phyloP scores from a whole-genome alignment of 768 basidiomycete species.

The Cystoderma amianthinum region DNA sequence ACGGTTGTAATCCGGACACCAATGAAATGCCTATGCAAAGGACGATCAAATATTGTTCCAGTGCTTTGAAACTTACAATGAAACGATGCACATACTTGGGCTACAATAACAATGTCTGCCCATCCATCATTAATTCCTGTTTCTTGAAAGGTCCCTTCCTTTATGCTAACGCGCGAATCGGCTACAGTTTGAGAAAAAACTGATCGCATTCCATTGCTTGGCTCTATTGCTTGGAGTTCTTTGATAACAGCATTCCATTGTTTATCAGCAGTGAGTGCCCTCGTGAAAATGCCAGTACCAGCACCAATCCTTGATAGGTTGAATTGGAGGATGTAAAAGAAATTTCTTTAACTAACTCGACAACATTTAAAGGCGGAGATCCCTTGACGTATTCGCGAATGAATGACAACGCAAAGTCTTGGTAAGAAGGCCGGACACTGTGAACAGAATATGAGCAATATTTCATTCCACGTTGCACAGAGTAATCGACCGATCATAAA shows the following conservation, averaged over 20 bases:
- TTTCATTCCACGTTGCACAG: too few species aligned
- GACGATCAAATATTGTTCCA: neutral
- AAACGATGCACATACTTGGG: slow-evolving; percentile 41
- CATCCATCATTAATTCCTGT: slow-evolving; percentile 56
- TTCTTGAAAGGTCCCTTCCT: slow-evolving; percentile 66
- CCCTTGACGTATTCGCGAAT: slow-evolving; percentile 43
- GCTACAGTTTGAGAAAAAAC: slow-evolving; percentile 51
- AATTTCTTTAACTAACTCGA: slow-evolving; percentile 46
- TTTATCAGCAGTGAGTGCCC: slow-evolving; percentile 64
- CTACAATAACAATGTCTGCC: slow-evolving; percentile 76
- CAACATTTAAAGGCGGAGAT: slow-evolving; percentile 45
- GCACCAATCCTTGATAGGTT: slow-evolving; percentile 55
- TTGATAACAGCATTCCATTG: slow-evolving; percentile 44
- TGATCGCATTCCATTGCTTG: slow-evolving; percentile 80
- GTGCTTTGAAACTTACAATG: slow-evolving; percentile 1
- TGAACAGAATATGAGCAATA: slow-evolving; percentile 3
- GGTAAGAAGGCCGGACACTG: slow-evolving; percentile 86
- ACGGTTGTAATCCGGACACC: slow-evolving; percentile 75
- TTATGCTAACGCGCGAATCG: slow-evolving; percentile 44
- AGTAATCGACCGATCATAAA: slow-evolving; percentile 57
- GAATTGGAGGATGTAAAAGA: slow-evolving; percentile 2
- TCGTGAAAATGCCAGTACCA: slow-evolving; percentile 87
- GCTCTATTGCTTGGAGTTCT: slow-evolving; percentile 69
- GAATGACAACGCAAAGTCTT: slow-evolving; percentile 47
- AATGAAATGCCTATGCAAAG: slow-evolving; percentile 74